Evolutionary conservation across 2,329 filamentous ascomycete genomes (phyloP), one percentile per base, ranked within the genome.

Genomic region (Westerdykella ornata): DNA sequence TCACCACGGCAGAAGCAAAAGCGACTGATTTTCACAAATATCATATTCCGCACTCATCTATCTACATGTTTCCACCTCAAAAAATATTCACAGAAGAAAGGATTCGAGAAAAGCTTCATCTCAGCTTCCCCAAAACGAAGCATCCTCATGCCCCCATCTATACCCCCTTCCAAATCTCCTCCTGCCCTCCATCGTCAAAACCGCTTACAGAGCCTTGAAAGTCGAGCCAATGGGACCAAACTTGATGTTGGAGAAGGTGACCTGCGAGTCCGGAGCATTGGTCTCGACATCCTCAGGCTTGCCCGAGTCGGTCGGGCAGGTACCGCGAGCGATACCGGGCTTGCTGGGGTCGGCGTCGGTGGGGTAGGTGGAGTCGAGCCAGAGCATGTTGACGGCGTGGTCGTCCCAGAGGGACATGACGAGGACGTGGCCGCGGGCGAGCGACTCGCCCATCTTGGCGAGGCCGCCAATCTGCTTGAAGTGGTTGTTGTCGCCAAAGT

Each of bases 311-410:
- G 49, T 66, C 3, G 54, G 16, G 57, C 65, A 68, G 37, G 62
- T 61, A 45, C 65, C 65, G 49, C 65, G 62, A 32, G 45, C 59
- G 20, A 58, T 42, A 57, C 65, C 65, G 13, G 58, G 62, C 44
- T 53, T 57, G 35, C 19, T 42, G 13, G 61, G 42, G 49, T 60
- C 56, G 22, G 49, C 54, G 39, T 62, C 56, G 45, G 70, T 68
- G 37, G 82, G 81, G 70, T 76, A 83, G 60, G 69, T 75, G 46
- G 76, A 77, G 70, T 87, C 83, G 54, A 88, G 76, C 84, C 84
- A 87, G 56, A 83, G 75, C 82, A 87, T 86, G 68, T 82, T 74
- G 56, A 76, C 68, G 45, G 75, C 65, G 66, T 84, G 76, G 67
- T 85, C 82, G 57, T 84, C 78, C 73, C 74, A 77, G 44, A 81